Conservation (phyloP, 352 stramenopile species). For the Phytophthora hibernalis region DNA sequence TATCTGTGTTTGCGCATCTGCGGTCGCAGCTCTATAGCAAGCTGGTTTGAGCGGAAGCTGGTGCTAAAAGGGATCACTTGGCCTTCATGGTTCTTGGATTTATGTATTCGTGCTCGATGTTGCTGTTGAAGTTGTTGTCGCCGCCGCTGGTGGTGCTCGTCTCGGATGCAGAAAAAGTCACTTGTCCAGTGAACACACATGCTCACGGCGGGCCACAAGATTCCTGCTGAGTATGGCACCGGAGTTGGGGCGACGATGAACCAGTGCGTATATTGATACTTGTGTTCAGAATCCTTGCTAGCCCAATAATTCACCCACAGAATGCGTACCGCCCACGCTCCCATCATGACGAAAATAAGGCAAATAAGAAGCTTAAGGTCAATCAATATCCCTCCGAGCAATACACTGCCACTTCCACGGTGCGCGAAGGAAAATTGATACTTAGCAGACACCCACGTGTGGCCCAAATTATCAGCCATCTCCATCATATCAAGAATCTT, state of each 20-base stretch:
- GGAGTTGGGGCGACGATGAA: slow-evolving; percentile 30
- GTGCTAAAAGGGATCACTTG: slow-evolving; percentile 17
- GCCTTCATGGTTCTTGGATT: neutral
- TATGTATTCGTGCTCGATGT: neutral
- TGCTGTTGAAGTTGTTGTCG: slow-evolving; percentile 8
- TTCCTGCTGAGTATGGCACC: slow-evolving; percentile 42
- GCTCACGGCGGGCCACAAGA: slow-evolving; percentile 34
- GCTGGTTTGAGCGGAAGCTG: slow-evolving; percentile 15
- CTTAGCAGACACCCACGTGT: neutral
- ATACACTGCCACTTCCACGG: slow-evolving; percentile 24
- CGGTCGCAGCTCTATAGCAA: slow-evolving; percentile 3
- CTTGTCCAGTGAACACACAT: slow-evolving; percentile 46
- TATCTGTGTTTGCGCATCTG: slow-evolving; percentile 17
- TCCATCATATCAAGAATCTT: slow-evolving; percentile 13
- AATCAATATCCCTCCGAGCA: slow-evolving; percentile 39
- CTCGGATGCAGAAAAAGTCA: slow-evolving; percentile 43
- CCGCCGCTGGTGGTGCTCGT: slow-evolving; percentile 10
- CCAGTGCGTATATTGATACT: slow-evolving; percentile 6
- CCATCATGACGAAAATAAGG: slow-evolving; percentile 21
- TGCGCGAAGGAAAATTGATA: slow-evolving; percentile 6
- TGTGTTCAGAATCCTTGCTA: neutral
- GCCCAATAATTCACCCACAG: slow-evolving; percentile 8
- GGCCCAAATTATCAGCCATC: slow-evolving; percentile 12
- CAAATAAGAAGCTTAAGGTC: slow-evolving; percentile 44
- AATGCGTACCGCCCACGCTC: slow-evolving; percentile 1